Evolutionary conservation across 2,329 filamentous ascomycete genomes (phyloP).

Genomic region (Tolypocladium tundrense): DNA sequence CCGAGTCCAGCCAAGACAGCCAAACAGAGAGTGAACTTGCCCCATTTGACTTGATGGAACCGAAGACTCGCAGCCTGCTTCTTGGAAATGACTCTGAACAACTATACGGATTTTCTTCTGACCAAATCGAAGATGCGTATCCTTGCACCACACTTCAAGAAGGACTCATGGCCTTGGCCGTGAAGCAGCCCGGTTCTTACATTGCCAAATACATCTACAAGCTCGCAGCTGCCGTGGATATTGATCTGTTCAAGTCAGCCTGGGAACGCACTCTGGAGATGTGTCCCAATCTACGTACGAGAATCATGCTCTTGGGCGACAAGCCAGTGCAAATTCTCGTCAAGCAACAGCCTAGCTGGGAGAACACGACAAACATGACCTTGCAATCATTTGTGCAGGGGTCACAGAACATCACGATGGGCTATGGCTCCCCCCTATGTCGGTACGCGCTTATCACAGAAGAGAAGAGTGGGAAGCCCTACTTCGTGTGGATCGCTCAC

Average conservation of each 20-base stretch:
- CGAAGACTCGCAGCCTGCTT: no score
- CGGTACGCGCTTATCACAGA: not conserved
- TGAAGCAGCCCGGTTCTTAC: not conserved
- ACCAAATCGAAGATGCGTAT: not conserved
- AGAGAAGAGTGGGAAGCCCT: not conserved
- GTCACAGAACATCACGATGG: not conserved
- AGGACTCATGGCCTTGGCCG: not conserved
- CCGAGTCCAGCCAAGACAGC: no score
- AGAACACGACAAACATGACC: not conserved
- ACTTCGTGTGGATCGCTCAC: conserved; percentile 9
- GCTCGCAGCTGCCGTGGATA: not conserved
- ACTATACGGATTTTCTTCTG: no score
- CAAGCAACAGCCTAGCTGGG: not conserved
- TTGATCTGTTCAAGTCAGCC: not conserved
- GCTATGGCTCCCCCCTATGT: not conserved
- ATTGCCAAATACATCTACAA: not conserved
- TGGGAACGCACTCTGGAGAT: not conserved
- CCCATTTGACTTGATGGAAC: no score
- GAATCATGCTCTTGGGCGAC: not conserved
- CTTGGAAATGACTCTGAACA: no score
- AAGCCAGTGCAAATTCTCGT: not conserved
- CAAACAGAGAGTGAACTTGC: not conserved
- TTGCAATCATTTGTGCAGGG: no score
- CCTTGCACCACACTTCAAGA: not conserved
- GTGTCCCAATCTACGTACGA: not conserved